A percentile compares a stretch with the other conserved stretches of the same genome.
phyloP scores from a whole-genome alignment of 495 filamentous ascomycete species.

The Lasiosphaeris hirsuta region DNA sequence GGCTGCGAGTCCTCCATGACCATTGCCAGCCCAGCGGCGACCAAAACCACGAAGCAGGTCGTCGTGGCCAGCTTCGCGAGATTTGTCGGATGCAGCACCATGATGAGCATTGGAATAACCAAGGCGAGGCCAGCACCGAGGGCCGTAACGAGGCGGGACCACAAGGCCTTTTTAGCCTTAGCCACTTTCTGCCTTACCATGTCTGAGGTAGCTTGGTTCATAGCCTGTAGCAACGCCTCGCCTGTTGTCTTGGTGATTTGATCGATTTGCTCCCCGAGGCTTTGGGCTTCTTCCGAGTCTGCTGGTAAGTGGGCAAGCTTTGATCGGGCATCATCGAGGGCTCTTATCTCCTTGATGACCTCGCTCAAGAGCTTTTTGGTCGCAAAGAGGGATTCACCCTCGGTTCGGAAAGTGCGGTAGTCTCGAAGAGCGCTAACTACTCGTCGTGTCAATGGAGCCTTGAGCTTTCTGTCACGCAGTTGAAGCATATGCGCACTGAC shows the following conservation, averaged over 20 bases:
- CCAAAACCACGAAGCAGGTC: not conserved
- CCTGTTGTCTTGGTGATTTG: not conserved
- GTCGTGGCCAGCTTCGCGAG: not conserved
- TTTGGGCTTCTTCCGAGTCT: not conserved
- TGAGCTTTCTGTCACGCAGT: no score
- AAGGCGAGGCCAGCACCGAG: not conserved
- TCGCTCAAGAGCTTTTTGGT: not conserved
- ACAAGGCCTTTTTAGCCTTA: not conserved
- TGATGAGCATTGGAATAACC: not conserved
- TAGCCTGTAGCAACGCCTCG: not conserved
- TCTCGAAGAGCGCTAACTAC: not conserved
- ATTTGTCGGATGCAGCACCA: not conserved
- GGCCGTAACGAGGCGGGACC: not conserved
- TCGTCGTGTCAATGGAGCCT: no score
- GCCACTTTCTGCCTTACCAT: not conserved
- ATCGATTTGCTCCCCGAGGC: not conserved
- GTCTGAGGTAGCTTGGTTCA: not conserved
- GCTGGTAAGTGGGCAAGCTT: not conserved
- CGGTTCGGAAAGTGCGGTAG: not conserved
- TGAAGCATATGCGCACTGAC: not conserved
- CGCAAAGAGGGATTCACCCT: not conserved
- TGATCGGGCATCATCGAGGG: not conserved
- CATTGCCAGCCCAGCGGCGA: not conserved
- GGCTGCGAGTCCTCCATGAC: constrained; percentile 3
- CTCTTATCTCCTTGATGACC: not conserved